phyloP scores from a whole-genome alignment of 306 rosid species.

The Fagus crenata region DNA sequence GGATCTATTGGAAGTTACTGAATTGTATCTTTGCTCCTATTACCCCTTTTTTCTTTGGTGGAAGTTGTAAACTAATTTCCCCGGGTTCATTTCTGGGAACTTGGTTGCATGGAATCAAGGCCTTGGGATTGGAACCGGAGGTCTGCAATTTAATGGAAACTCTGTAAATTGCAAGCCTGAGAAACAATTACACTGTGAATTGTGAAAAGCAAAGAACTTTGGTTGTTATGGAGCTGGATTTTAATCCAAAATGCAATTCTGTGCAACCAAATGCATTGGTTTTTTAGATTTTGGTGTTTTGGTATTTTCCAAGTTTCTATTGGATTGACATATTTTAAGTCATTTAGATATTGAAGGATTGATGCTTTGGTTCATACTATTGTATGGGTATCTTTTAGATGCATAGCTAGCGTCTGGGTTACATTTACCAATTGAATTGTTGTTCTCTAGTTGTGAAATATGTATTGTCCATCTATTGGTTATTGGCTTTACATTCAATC shows the following conservation, averaged over 20 bases:
- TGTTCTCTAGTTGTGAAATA: background rate
- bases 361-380: background rate
- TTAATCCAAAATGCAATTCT: constrained; percentile 6
- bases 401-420: background rate
- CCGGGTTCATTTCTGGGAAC: background rate
- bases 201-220: background rate
- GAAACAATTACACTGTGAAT: background rate
- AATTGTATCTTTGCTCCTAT: constrained; percentile 12
- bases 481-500: constrained; percentile 1
- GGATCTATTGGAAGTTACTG: constrained; percentile 34
- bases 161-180: background rate
- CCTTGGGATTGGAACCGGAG: background rate
- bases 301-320: background rate
- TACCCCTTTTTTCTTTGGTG: background rate
- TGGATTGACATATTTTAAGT: background rate
- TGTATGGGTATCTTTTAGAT: background rate
- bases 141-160: constrained; percentile 8
- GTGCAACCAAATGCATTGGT: constrained; percentile 8
- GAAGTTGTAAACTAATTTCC: background rate
- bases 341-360: background rate
- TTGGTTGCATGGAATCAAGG: constrained; percentile 5
- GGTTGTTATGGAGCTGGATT: constrained; percentile 16
- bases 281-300: background rate
- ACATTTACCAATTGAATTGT: too few species aligned
- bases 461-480: background rate